phyloP scores from a whole-genome alignment of 371 early-diverging fungal species.

The Gilbertella persicaria region DNA sequence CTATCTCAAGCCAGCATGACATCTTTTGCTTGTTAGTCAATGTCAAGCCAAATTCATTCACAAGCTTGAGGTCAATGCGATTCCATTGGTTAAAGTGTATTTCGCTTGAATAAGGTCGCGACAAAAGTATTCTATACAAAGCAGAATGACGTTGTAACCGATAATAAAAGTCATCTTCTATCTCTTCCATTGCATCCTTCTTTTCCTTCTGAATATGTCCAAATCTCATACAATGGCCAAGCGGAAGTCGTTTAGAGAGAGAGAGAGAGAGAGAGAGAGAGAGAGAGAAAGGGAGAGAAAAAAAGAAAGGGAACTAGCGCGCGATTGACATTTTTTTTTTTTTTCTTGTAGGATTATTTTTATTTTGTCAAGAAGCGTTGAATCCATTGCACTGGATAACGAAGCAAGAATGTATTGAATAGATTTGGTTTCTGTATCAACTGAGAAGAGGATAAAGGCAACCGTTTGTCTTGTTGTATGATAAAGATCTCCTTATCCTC shows the following conservation, averaged over 20 bases:
- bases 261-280: background rate
- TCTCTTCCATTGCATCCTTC: background rate
- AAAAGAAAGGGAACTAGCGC: no score
- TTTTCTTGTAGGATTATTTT: no score
- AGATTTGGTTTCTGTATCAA: constrained; percentile 13
- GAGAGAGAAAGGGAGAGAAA: background rate
- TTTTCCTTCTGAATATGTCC: no score
- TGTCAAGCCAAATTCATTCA: constrained; percentile 39
- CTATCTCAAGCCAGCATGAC: constrained; percentile 16
- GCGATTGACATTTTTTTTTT: constrained; percentile 5
- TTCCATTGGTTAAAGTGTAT: constrained; percentile 31
- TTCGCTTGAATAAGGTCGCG: constrained; percentile 11
- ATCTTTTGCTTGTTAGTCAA: constrained; percentile 10
- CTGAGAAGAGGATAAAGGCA: constrained; percentile 7
- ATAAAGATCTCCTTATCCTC: constrained; percentile 15
- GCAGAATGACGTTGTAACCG: constrained; percentile 26
- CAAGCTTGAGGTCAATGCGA: constrained; percentile 34
- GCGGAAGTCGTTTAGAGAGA: no score
- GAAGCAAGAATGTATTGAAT: background rate
- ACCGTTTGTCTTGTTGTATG: constrained; percentile 5
- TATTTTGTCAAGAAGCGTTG: no score
- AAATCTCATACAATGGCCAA: no score
- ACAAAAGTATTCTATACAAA: constrained; percentile 25
- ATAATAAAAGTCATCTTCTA: constrained; percentile 12
- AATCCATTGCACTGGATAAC: no score